Base-by-base conservation (phyloP, 148 eudicot genomes). In the Rhododendron kiyosumense region DNA sequence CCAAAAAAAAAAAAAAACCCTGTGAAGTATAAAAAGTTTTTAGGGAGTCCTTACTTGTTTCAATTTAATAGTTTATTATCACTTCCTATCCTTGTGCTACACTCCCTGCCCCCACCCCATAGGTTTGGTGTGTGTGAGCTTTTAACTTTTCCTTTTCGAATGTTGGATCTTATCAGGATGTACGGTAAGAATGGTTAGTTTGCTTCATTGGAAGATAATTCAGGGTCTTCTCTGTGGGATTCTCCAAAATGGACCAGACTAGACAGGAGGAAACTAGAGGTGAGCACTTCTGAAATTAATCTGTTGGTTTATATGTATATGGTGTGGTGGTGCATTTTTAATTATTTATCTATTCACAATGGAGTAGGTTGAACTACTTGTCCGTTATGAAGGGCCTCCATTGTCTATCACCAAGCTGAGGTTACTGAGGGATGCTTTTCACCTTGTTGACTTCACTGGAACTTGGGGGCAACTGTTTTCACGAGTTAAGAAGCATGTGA, bases 401-500 rank as follows among this genome's bases (percentile, higher is more conserved):
- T 92, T 96, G 88, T 93, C 98, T 83, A 96, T 96, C 84, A 95
- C 95, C 30, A 98, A 96, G 85, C 90, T 96, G 74, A 93, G 98
- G 91, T 92, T 96, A 87, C 89, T 94, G 88, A 96, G 95, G 99
- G 99, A 96, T 89, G 91, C 96, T 75, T 96, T 96, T 86, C 97
- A 95, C 85, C 99, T 98, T 81, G 96, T 87, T 88, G 98, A 95
- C 82, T 96, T 95, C 84, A 93, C 95, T 84, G 99, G 98, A 85
- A 96, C 98, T 84, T 96, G 99, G 99, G 92, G 96, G 84, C 94
- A 95, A 85, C 92, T 96, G 79, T 96, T 96, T 89, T 95, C 99
- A 81, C 89, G 98, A 81, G 98, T 96, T 48, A 96, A 95, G 91
- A 96, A 96, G 88, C 99, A 96, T 84, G 93, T 95, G 65, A 95